Evolutionary conservation across 768 basidiomycete genomes (phyloP).

Genomic region (Asterophora parasitica): DNA sequence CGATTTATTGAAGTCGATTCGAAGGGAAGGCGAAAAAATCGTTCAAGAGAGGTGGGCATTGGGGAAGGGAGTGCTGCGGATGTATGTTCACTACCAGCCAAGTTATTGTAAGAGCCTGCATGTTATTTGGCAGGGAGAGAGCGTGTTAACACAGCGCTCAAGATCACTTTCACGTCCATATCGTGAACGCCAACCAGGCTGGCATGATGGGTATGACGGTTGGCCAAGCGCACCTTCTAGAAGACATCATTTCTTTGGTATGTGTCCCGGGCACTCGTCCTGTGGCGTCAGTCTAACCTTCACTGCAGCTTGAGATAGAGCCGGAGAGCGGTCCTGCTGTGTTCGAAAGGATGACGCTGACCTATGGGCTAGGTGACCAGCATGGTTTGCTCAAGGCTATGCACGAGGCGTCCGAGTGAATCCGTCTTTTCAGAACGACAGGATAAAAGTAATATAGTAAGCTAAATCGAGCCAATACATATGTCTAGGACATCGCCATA

Average conservation of each 20-base stretch:
- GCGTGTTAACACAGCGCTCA: background rate
- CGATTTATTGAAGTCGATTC: constrained; percentile 61
- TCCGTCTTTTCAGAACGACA: too few relatives aligned
- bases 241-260: constrained; percentile 87
- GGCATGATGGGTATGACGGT: constrained; percentile 70
- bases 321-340: constrained; percentile 46
- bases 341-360: constrained; percentile 68
- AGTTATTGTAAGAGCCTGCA: constrained; percentile 71
- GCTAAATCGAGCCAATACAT: too few relatives aligned
- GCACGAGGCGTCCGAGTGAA: constrained; percentile 29
- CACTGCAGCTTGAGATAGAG: constrained; percentile 52
- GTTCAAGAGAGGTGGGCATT: constrained; percentile 67
- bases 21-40: constrained; percentile 44
- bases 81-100: constrained; percentile 94
- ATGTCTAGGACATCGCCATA: too few relatives aligned
- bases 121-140: background rate
- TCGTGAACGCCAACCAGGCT: constrained; percentile 72
- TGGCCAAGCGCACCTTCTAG: constrained; percentile 90
- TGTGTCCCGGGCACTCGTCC: constrained; percentile 15
- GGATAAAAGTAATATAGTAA: too few relatives aligned
- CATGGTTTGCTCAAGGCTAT: constrained; percentile 61
- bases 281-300: background rate
- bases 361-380: constrained; percentile 79
- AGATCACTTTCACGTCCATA: constrained; percentile 96
- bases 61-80: constrained; percentile 52